These are phyloP conservation scores for Castanea crenata DNA, from an alignment of 306 rosid genomes.

Conservation along the genomic window DNA sequence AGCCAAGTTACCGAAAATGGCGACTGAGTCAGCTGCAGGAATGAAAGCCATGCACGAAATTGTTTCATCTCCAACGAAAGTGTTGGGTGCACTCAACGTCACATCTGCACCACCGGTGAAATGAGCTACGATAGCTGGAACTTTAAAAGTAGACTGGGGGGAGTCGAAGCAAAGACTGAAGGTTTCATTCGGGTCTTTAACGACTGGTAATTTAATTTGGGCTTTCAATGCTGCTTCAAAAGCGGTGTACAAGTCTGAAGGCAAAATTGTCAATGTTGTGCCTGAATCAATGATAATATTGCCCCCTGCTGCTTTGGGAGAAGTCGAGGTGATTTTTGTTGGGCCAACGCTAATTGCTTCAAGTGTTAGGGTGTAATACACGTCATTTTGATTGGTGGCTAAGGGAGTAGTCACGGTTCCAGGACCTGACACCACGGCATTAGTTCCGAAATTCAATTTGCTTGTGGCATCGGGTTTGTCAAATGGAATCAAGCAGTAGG, in stretches of 20 bases:
- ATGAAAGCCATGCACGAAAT: slow-evolving; percentile 46
- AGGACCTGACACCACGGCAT: slow-evolving; percentile 24
- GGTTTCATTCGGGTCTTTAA: background rate
- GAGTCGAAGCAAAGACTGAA: slow-evolving; percentile 30
- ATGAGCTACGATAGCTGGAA: slow-evolving; percentile 30
- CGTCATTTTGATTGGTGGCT: background rate
- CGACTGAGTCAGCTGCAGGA: fast-evolving
- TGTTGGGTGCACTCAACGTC: slow-evolving; percentile 12
- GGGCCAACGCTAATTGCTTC: slow-evolving; percentile 29
- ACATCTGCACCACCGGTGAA: slow-evolving; percentile 37
- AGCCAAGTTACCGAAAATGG: slow-evolving; percentile 51
- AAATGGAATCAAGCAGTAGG: slow-evolving; percentile 48
- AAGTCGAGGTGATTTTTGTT: background rate
- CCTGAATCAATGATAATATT: slow-evolving; percentile 48
- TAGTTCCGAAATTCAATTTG: slow-evolving; percentile 27
- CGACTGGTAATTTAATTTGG: background rate
- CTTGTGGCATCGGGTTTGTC: background rate
- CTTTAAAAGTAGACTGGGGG: background rate
- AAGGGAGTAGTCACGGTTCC: slow-evolving; percentile 30
- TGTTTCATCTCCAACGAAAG: slow-evolving; percentile 17
- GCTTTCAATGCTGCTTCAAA: slow-evolving; percentile 19
- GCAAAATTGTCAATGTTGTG: slow-evolving; percentile 28
- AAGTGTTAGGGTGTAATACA: slow-evolving; percentile 20
- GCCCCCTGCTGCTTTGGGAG: background rate
- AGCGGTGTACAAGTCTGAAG: background rate